Percentiles rank a stretch among this genome's conserved stretches.
These are phyloP conservation scores for Starmerella floricola DNA, from an alignment of 805 yeast genomes.

Conservation along the genomic window DNA sequence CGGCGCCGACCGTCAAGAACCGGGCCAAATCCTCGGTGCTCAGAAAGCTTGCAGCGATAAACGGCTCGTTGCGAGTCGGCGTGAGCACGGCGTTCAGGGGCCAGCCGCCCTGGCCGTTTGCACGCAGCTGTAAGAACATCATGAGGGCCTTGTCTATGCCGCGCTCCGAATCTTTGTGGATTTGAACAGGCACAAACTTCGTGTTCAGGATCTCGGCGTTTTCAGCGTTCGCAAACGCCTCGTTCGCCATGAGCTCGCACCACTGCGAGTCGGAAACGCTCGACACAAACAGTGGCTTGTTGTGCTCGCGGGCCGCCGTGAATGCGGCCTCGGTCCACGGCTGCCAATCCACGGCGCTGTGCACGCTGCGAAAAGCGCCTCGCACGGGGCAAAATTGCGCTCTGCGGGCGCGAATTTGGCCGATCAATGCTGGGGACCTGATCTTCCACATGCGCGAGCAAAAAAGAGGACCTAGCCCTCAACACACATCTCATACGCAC, in stretches of 20 bases:
- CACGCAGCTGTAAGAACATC: constrained; percentile 29
- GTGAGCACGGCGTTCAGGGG: constrained; percentile 31
- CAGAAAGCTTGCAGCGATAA: constrained; percentile 33
- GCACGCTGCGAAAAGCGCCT: neutral
- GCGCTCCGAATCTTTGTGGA: constrained; percentile 33
- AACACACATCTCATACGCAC: no score
- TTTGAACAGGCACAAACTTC: constrained; percentile 29
- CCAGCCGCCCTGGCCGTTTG: constrained; percentile 32
- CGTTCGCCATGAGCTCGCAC: constrained; percentile 32
- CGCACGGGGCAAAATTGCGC: neutral
- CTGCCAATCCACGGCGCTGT: constrained; percentile 25
- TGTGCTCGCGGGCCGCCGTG: constrained; percentile 24
- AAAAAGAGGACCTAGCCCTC: no score
- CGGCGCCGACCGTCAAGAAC: constrained; percentile 25
- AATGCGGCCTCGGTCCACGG: constrained; percentile 29
- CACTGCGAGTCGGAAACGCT: constrained; percentile 32
- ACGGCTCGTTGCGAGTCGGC: constrained; percentile 29
- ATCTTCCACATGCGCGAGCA: no score
- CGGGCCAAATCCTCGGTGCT: constrained; percentile 25
- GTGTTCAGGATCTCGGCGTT: constrained; percentile 28
- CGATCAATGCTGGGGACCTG: no score
- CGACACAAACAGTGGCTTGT: constrained; percentile 30
- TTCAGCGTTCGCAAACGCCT: constrained; percentile 23
- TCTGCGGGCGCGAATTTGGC: no score
- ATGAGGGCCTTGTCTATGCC: constrained; percentile 32